phyloP scores from a whole-genome alignment of 225 moss, liverwort and hornwort genomes.

The Straminergon stramineum region DNA sequence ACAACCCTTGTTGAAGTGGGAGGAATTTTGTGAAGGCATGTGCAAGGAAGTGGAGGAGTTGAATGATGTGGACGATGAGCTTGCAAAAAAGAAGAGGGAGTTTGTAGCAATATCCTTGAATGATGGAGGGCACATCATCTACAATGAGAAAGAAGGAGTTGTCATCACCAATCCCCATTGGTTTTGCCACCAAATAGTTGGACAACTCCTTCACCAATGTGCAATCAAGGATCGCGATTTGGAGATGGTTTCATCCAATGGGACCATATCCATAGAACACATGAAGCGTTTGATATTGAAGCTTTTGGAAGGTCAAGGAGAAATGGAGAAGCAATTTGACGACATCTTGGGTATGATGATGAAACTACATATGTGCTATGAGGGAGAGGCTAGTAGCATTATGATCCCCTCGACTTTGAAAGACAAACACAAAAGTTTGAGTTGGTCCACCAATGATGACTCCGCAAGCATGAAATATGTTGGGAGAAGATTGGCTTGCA shows the following conservation, averaged over 20 bases:
- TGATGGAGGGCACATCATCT: not conserved
- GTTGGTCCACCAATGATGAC: not conserved
- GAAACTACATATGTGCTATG: not conserved
- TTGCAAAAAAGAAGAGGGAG: not conserved
- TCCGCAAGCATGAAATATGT: not conserved
- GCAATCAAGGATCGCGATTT: not conserved
- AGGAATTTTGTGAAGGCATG: no score
- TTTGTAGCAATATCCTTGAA: not conserved
- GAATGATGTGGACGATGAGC: not conserved
- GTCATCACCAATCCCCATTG: constrained; percentile 5
- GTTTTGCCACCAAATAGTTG: constrained; percentile 1
- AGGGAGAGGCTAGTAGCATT: not conserved
- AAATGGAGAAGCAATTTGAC: not conserved
- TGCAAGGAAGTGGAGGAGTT: no score
- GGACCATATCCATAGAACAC: not conserved
- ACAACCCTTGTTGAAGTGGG: no score
- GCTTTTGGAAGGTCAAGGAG: not conserved
- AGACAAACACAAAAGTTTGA: not conserved
- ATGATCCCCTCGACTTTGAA: not conserved
- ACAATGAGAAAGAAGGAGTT: not conserved
- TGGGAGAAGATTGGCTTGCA: not conserved
- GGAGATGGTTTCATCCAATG: not conserved
- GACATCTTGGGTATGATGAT: not conserved
- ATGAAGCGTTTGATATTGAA: not conserved
- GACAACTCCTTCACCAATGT: not conserved